phyloP scores from a whole-genome alignment of 1,284 basidiomycete genomes.

The Papiliotrema terrestris region DNA sequence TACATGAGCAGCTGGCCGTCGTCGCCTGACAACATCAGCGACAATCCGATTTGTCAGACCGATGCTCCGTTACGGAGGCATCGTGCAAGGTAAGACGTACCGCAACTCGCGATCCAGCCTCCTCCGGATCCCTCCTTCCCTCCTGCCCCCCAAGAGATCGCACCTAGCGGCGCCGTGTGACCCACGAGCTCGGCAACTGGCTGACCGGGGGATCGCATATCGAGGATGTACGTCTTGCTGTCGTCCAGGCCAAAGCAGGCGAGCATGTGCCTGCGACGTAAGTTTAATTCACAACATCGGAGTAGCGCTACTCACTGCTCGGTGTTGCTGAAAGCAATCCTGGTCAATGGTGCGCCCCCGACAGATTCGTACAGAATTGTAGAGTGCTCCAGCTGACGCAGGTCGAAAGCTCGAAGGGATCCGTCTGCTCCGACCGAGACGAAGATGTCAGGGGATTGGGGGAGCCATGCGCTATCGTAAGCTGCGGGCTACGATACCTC shows the following conservation, averaged over 20 bases:
- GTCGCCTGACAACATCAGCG: slow-evolving; percentile 59
- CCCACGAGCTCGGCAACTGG: slow-evolving; percentile 85
- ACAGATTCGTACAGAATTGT: slow-evolving; percentile 98
- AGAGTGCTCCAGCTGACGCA: slow-evolving; percentile 93
- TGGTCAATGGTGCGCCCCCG: slow-evolving; percentile 60
- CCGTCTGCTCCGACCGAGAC: slow-evolving; percentile 98
- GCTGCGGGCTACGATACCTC: neutral
- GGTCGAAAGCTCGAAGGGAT: slow-evolving; percentile 90
- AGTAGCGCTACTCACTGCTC: slow-evolving; percentile 32
- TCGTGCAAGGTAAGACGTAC: no score
- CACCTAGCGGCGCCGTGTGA: slow-evolving; percentile 67
- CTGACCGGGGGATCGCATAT: slow-evolving; percentile 89
- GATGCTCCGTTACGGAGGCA: no score
- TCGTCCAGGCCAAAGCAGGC: slow-evolving; percentile 63
- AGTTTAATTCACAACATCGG: neutral
- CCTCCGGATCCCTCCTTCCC: slow-evolving; percentile 57
- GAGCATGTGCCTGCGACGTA: slow-evolving; percentile 41
- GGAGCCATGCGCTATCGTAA: slow-evolving; percentile 73
- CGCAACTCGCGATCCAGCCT: slow-evolving; percentile 76
- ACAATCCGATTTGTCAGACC: neutral
- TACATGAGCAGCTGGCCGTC: slow-evolving; percentile 86
- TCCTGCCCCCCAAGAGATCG: slow-evolving; percentile 73
- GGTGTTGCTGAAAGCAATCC: slow-evolving; percentile 68
- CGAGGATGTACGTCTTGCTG: slow-evolving; percentile 78
- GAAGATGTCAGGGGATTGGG: slow-evolving; percentile 94